Evolutionary conservation across 371 early-diverging fungal species (phyloP).

Genomic region (Actinomortierella wolfii): DNA sequence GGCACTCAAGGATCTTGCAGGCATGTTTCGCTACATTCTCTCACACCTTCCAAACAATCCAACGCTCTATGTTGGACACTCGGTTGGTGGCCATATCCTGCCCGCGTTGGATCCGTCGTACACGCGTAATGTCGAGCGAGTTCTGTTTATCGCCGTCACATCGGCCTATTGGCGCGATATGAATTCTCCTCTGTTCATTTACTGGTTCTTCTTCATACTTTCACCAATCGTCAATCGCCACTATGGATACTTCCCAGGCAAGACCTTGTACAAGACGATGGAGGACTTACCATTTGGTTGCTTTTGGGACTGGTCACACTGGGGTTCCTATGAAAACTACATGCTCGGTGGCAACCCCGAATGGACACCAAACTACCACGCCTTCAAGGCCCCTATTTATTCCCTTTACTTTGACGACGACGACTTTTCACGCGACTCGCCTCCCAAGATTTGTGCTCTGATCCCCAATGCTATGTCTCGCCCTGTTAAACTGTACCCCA

Average conservation of each 20-base stretch:
- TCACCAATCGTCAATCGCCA: slow-evolving; percentile 26
- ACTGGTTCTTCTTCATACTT: slow-evolving; percentile 40
- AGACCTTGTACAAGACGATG: slow-evolving; percentile 39
- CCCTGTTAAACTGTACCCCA: slow-evolving; percentile 26
- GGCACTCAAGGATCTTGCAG: slow-evolving; percentile 40
- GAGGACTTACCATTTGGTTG: slow-evolving; percentile 46
- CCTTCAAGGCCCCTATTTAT: slow-evolving; percentile 34
- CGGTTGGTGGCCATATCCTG: slow-evolving; percentile 41
- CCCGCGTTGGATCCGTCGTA: slow-evolving; percentile 37
- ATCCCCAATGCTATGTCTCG: slow-evolving; percentile 31
- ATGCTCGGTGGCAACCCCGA: slow-evolving; percentile 47
- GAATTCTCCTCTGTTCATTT: slow-evolving; percentile 35
- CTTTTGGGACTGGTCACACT: slow-evolving; percentile 35
- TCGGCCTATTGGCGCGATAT: slow-evolving; percentile 41
- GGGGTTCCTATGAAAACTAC: slow-evolving; percentile 33
- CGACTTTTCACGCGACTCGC: slow-evolving; percentile 28
- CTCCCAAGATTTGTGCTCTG: slow-evolving; percentile 23
- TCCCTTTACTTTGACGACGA: slow-evolving; percentile 45
- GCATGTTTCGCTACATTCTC: slow-evolving; percentile 36
- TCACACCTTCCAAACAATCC: slow-evolving; percentile 33
- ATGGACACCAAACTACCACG: slow-evolving; percentile 43
- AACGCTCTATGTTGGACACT: slow-evolving; percentile 37
- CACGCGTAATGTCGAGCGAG: slow-evolving; percentile 40
- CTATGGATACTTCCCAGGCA: slow-evolving; percentile 45
- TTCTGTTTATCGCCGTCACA: slow-evolving; percentile 35